Base-by-base conservation (phyloP, 108 stramenopile species). In the Asterionellopsis glacialis region DNA sequence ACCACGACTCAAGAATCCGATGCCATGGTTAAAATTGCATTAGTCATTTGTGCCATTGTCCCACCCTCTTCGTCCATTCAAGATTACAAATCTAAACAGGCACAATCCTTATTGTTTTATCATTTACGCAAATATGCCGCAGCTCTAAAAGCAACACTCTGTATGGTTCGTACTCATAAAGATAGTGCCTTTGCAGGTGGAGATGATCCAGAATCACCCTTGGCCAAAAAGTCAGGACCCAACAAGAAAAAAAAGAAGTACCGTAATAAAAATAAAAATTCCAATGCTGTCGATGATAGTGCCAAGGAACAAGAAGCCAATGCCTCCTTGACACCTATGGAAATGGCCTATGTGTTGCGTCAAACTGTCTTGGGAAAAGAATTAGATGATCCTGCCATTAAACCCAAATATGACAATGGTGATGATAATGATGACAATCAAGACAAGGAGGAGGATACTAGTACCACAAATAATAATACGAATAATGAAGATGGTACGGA, bases 41-140 rank as follows among this genome's bases (percentile, higher is more conserved):
- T 33, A 33, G 33, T 33, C 5, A 7, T 33, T 33, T 33, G 33
- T 33, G 33, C 33, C 33, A 33, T 33, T 33, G 33, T 33, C 7
- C 33, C 33, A 5, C 33, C 33, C 7, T 33, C 33, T 7, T 33
- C 7, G 2, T 5, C 67, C 42, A 68, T 57, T 14, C 67, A 70
- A 10, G 77, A 72, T 16, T 86, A 85, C 55, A 64, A 60, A 57
- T 57, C 68, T 19, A 73, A 82, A 15, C 88, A 85, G 49, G 76
- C 79, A 15, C 57, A 64, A 22, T 61, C 72, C 7, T 75, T 90
- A 60, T 60, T 90, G 13, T 48, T 73, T 49, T 93, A 93, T 63
- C 92, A 93, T 74, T 75, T 93, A 65, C 83, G 85, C 21, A 77
- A 77, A 41, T 93, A 74, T 71, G 80, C 83, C 3, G 63, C 69